Base-by-base conservation (phyloP, 176 grass and related monocot species). In the Olyra latifolia region DNA sequence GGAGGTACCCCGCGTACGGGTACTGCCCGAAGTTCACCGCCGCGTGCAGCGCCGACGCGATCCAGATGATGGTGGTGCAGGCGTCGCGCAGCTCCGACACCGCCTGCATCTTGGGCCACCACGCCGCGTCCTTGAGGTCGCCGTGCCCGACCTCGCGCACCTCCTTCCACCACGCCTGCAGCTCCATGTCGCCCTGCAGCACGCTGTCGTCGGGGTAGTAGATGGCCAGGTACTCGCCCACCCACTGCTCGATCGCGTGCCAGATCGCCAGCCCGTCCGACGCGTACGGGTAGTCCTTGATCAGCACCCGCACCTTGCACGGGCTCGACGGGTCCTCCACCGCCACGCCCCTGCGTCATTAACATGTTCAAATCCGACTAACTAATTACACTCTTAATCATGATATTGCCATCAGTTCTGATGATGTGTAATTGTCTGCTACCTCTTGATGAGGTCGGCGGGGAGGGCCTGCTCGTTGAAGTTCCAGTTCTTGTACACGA, bases 21-120 rank as follows among this genome's bases (percentile, higher is more conserved):
- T 91, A 94, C 89, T 94, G 92, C 6, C 92, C 92, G 71, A 94
- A 94, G 87, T 94, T 94, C n/a, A 94, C 92, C 9, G 92, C 92
- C 9, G 92, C 92, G 82, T 94, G 92, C 79, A 94, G 92, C 52
- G 92, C 92, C 12, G 92, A 94, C 78, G 89, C 89, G 69, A 68
- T 83, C 92, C 92, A 94, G 77, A 94, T 91, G 83, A 94, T 89
- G 81, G 89, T 94, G 42, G 86, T 69, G 86, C 92, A 94, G 2
- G 89, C 52, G 10, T 44, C 28, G n/a, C 66, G 78, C 16, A 97
- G 88, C 75, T 97, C 94, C 0, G 77, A 0, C 17, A 97, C 66
- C 6, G 42, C 10, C 29, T 75, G 67, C 91, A 97, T 93, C 40
- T 0, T 4, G 0, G 91, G 91, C 94, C 88, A 97, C 94, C 94